phyloP scores from a whole-genome alignment of 805 yeast species.

The Phaffomyces thermotolerans region DNA sequence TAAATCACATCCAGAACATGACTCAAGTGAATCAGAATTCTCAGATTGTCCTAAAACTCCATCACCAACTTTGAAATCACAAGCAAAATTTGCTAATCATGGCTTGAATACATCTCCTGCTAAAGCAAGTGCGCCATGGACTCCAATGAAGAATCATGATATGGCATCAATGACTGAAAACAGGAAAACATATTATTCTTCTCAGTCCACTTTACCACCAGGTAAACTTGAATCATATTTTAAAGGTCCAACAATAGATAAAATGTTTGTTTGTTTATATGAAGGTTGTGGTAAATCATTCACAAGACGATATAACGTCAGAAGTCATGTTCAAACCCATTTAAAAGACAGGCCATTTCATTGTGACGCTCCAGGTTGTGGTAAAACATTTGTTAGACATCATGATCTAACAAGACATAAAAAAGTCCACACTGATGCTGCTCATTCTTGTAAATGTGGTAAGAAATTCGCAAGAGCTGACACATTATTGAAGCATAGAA shows the following conservation, averaged over 20 bases:
- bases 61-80: slow-evolving; percentile 38
- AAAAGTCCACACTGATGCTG: slow-evolving; percentile 73
- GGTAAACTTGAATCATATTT: slow-evolving; percentile 84
- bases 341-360: slow-evolving; percentile 87
- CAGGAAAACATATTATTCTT: slow-evolving; percentile 19
- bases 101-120: slow-evolving; percentile 8
- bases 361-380: slow-evolving; percentile 59
- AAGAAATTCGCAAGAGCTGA: slow-evolving; percentile 78
- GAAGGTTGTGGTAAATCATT: slow-evolving; percentile 77
- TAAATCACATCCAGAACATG: not conserved
- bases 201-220: slow-evolving; percentile 66
- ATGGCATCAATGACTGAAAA: slow-evolving; percentile 8
- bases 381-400: slow-evolving; percentile 85
- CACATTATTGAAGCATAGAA: slow-evolving; percentile 19
- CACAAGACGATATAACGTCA: slow-evolving; percentile 81
- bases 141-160: slow-evolving; percentile 16
- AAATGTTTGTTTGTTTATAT: slow-evolving; percentile 66
- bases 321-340: slow-evolving; percentile 97
- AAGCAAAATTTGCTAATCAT: slow-evolving; percentile 20
- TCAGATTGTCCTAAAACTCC: slow-evolving; percentile 31
- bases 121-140: slow-evolving; percentile 16
- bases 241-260: slow-evolving; percentile 69
- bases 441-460: slow-evolving; percentile 84
- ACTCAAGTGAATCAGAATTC: slow-evolving; percentile 28
- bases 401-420: slow-evolving; percentile 90